phyloP scores from a whole-genome alignment of 2,329 filamentous ascomycete genomes.

The Exophiala lecanii-corni region DNA sequence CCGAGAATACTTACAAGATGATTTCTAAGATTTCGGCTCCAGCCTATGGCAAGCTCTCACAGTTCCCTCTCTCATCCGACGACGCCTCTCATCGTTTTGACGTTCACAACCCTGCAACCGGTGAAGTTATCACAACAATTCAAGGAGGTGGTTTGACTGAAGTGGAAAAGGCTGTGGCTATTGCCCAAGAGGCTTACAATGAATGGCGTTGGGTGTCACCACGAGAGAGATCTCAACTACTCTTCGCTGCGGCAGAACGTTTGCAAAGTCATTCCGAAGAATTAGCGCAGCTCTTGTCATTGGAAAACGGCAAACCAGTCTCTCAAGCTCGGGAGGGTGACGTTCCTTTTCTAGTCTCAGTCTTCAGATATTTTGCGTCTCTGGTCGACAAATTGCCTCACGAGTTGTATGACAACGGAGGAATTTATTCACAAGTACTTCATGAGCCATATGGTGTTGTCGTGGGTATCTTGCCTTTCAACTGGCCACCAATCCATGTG shows the following conservation, averaged over 20 bases:
- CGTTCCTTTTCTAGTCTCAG: conserved; percentile 18
- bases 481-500: conserved; percentile 46
- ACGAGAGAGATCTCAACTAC: conserved; percentile 5
- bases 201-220: conserved; percentile 12
- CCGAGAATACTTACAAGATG: neutral
- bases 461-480: conserved; percentile 56
- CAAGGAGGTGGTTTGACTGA: conserved; percentile 4
- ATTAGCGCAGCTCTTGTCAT: conserved; percentile 24
- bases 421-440: conserved; percentile 10
- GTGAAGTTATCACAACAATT: conserved; percentile 12
- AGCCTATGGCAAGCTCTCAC: neutral
- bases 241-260: conserved; percentile 12
- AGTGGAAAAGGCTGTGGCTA: conserved; percentile 10
- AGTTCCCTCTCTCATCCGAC: conserved; percentile 3
- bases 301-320: conserved; percentile 29
- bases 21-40: neutral
- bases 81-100: conserved; percentile 12
- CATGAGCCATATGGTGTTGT: conserved; percentile 15
- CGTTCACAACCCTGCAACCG: conserved; percentile 19
- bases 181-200: conserved; percentile 12
- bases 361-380: conserved; percentile 27
- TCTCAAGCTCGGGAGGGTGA: conserved; percentile 22
- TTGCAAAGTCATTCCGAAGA: conserved; percentile 20
- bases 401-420: conserved; percentile 12
- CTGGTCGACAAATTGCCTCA: conserved; percentile 20